Percentiles rank a stretch among this genome's conserved stretches.
phyloP scores from a whole-genome alignment of 2,329 filamentous ascomycete species.

The Saccharata proteae region DNA sequence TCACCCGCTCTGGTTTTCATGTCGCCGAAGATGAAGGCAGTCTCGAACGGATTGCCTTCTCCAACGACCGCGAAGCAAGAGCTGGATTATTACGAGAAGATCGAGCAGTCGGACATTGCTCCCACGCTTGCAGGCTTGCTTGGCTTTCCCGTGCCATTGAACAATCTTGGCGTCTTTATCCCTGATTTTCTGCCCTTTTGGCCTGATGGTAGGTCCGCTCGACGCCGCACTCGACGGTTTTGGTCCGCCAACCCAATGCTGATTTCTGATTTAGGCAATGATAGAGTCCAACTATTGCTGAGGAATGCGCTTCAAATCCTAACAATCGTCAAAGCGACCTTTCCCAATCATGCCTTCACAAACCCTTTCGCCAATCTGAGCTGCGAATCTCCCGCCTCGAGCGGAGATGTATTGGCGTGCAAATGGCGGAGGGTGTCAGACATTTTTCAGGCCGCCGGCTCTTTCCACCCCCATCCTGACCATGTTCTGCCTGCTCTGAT shows the following conservation, averaged over 20 bases:
- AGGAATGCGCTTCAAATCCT: constrained; percentile 74
- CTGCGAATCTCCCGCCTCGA: constrained; percentile 12
- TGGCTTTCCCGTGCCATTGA: constrained; percentile 77
- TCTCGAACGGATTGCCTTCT: constrained; percentile 32
- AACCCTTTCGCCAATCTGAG: constrained; percentile 11
- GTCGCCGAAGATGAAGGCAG: constrained; percentile 61
- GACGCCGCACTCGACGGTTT: neutral
- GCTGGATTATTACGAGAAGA: constrained; percentile 69
- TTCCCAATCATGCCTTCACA: constrained; percentile 43
- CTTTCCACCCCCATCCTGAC: neutral
- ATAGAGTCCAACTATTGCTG: constrained; percentile 57
- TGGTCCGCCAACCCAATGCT: neutral
- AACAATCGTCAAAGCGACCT: constrained; percentile 62
- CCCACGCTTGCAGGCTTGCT: constrained; percentile 79
- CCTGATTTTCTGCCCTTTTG: constrained; percentile 68
- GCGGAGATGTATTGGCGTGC: constrained; percentile 45
- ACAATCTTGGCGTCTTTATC: constrained; percentile 82
- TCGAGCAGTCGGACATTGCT: constrained; percentile 92
- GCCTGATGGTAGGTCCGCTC: constrained; percentile 41
- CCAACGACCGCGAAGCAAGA: constrained; percentile 53
- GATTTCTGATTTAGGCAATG: constrained; percentile 21
- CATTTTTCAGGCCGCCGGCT: constrained; percentile 1
- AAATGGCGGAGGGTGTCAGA: constrained; percentile 44
- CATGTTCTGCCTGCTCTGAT: constrained; percentile 1
- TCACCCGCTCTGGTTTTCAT: constrained; percentile 86